Base-by-base conservation (phyloP, 2,329 filamentous ascomycete species). In the Xylariaceae sp. region DNA sequence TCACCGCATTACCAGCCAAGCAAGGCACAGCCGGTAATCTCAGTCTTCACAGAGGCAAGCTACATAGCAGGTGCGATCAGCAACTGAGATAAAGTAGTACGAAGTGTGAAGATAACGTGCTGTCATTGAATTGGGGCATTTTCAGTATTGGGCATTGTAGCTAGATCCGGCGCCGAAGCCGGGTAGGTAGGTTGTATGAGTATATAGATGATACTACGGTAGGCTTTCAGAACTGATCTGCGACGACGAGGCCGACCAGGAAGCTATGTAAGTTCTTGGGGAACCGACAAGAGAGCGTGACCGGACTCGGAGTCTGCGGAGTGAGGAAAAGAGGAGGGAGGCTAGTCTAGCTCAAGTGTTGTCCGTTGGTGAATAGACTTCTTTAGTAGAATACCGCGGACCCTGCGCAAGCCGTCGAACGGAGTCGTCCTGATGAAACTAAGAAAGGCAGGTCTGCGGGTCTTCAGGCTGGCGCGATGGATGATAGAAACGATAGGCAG, bases 281-380 rank as follows among this genome's bases (percentile, higher is more conserved):
- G 17, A 23, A 44, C 21, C 26, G 30, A 24, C 15, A 26, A 27
- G 21, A 26, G 27, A 38, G 23, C 33, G 24, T 13, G 26, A 40
- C 38, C 12, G 15, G 31, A 31, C 23, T 27, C 13, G 35, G 31
- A 31, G 26, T n/a, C 27, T 23, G 32, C 21, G 27, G 14, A 36
- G 24, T 31, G 34, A 34, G 21, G 36, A 34, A 31, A 16, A 39
- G 27, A 28, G 38, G 21, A 39, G 34, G 36, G 35, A 38, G 39
- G 24, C 26, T 39, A 43, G 29, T 40, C 35, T 41, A 42, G 34
- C 33, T 34, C 41, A 38, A 36, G 42, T 47, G 45, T 41, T 45
- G 41, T 38, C 37, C 16, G 8, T 28, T 31, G 18, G 37, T 42
- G 36, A 34, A 36, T n/a, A n/a, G n/a, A n/a, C n/a, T n/a, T n/a